A percentile compares a stretch with the other conserved stretches of the same genome.
phyloP scores from a whole-genome alignment of 345 rosid species.

The Eucalyptus cloeziana region DNA sequence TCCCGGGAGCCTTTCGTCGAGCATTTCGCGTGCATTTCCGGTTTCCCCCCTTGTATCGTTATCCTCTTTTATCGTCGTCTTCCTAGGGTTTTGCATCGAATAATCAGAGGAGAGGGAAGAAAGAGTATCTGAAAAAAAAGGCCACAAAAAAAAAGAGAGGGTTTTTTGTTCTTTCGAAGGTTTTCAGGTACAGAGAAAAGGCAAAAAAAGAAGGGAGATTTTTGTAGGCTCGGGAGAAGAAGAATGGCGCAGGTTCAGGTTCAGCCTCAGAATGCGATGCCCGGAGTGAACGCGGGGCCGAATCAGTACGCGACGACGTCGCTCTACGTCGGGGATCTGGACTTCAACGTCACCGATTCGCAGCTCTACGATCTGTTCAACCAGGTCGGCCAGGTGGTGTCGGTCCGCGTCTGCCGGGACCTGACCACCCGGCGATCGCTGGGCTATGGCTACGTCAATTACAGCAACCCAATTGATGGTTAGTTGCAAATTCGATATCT shows the following conservation, averaged over 20 bases:
- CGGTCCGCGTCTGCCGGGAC: constrained; percentile 80
- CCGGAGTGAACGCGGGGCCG: constrained; percentile 7
- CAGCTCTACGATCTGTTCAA: constrained; percentile 78
- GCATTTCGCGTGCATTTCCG: neutral
- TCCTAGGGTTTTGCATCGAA: constrained; percentile 15
- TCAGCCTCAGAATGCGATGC: constrained; percentile 18
- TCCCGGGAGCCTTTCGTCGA: neutral
- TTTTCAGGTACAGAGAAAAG: neutral
- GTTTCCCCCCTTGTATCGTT: neutral
- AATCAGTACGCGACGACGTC: constrained; percentile 60
- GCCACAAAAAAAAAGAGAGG: neutral
- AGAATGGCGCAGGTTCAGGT: constrained; percentile 55
- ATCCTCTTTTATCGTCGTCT: neutral
- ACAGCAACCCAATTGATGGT: constrained; percentile 69
- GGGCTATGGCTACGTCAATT: constrained; percentile 88
- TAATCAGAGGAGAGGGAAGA: constrained; percentile 80
- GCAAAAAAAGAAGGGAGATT: neutral
- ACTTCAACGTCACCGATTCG: constrained; percentile 56
- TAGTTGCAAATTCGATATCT: neutral
- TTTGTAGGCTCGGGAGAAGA: neutral
- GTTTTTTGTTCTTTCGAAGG: neutral
- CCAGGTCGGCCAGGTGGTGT: constrained; percentile 75
- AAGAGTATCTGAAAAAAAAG: neutral
- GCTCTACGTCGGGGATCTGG: constrained; percentile 93
- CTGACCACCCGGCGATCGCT: constrained; percentile 68